Conservation (phyloP, 2,329 filamentous ascomycete genomes). For the Periconia sp. region DNA sequence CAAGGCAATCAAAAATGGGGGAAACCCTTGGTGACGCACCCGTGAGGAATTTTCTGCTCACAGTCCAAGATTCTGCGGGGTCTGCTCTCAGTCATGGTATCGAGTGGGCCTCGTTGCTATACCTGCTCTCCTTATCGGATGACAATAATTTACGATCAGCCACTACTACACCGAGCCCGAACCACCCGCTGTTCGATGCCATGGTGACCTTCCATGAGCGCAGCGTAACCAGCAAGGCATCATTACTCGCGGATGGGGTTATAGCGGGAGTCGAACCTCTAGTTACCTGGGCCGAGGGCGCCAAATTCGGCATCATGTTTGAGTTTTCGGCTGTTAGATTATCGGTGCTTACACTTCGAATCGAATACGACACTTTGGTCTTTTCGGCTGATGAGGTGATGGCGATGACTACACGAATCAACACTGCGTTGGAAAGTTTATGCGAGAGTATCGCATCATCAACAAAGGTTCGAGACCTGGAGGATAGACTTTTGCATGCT, state of each 20-base stretch:
- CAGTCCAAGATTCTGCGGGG: not conserved
- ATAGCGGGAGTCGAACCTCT: not conserved
- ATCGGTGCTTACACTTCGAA: not conserved
- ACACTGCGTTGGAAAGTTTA: no score
- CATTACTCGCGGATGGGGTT: no score
- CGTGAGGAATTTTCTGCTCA: not conserved
- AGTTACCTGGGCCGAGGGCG: not conserved
- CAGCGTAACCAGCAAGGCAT: no score
- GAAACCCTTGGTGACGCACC: not conserved
- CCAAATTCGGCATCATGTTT: not conserved
- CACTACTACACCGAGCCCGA: not conserved
- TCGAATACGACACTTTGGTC: not conserved
- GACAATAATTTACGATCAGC: not conserved
- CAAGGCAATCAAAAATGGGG: not conserved
- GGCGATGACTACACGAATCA: no score
- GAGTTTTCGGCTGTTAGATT: not conserved
- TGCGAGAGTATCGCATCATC: no score
- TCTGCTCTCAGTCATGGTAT: not conserved
- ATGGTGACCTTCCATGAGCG: not conserved
- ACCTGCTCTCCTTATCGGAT: not conserved
- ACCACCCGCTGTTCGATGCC: not conserved
- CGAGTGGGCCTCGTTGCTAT: not conserved
- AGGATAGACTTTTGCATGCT: no score
- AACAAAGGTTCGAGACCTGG: no score
- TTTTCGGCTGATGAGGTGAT: no score